Evolutionary conservation across 805 yeast genomes (phyloP), one percentile per base, ranked within the genome.

Genomic region (Hanseniaspora mollemarum): DNA sequence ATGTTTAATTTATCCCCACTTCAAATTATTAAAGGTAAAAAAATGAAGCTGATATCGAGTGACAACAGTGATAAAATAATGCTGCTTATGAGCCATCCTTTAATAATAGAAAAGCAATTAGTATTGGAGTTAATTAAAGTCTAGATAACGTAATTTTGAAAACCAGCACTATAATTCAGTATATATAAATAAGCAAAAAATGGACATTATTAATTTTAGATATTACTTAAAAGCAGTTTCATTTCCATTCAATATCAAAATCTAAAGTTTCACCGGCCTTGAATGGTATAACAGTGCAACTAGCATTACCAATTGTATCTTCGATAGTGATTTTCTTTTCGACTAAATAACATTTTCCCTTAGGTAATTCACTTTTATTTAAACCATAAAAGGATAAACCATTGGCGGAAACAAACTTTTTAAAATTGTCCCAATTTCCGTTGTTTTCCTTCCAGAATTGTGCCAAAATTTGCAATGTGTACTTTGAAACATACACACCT

Each of bases 401-500:
- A 64, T 75, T 75, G 37, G 78, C 81, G 26, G 83, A 75, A 16
- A 86, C 95, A 64, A 92, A 92, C 29, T 69, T 76, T 59, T 75
- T 78, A 57, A 92, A 71, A 52, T 75, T 76, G 40, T 81, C 81
- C 40, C 92, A 67, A 54, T 75, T 13, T 75, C 80, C 18, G 73
- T 49, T 72, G 65, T 51, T 45, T 3, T 51, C 53, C 25, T 84
- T 94, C 60, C 94, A 92, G 1, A 84, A 77, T 64, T 88, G 83
- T 2, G 97, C 96, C 25, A 92, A 68, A 57, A 90, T 92, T 8
- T 87, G 72, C 18, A 92, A 66, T 1, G 83, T 95, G 58, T 77
- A 77, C 21, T 85, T 75, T 65, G 92, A 98, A 1, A 97, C 85
- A 67, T 76, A 92, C 8, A 92, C 96, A 61, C 99, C 99, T n/a